Evolutionary conservation across 768 basidiomycete genomes (phyloP).

Genomic region (Suillus spraguei): DNA sequence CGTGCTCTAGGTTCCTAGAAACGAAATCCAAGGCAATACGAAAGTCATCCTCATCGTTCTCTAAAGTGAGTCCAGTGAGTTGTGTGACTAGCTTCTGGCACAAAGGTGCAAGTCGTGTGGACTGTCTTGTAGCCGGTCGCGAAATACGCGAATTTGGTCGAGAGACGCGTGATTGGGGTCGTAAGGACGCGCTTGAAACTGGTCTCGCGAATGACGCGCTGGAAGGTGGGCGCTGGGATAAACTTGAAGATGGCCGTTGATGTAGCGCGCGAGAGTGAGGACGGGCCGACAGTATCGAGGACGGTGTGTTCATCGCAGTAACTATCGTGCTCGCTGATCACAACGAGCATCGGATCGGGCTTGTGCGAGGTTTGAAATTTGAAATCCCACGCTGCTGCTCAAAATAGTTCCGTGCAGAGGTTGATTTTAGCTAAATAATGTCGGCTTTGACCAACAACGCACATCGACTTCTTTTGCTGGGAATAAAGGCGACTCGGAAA

Average conservation of each 20-base stretch:
- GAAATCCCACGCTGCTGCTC: neutral
- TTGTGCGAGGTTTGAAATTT: neutral
- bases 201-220: slow-evolving; percentile 50
- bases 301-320: slow-evolving; percentile 26
- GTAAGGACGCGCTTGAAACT: slow-evolving; percentile 42
- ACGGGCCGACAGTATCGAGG: slow-evolving; percentile 11
- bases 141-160: slow-evolving; percentile 49
- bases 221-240: slow-evolving; percentile 45
- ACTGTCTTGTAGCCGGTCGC: slow-evolving; percentile 51
- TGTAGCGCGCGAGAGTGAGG: slow-evolving; percentile 27
- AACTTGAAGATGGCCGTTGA: slow-evolving; percentile 38
- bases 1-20: slow-evolving; percentile 59
- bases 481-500: slow-evolving; percentile 12
- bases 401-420: neutral
- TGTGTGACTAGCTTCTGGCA: slow-evolving; percentile 59
- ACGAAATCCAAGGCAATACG: slow-evolving; percentile 56
- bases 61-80: slow-evolving; percentile 51
- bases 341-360: neutral
- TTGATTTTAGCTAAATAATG: slow-evolving; percentile 17
- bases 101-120: slow-evolving; percentile 53
- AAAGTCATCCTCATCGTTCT: slow-evolving; percentile 45
- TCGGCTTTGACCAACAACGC: slow-evolving; percentile 17
- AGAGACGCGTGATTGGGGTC: slow-evolving; percentile 37
- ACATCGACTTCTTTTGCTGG: slow-evolving; percentile 13
- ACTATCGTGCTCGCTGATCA: neutral